Evolutionary conservation across 371 early-diverging fungal species (phyloP).

Genomic region (Mucor sp.): DNA sequence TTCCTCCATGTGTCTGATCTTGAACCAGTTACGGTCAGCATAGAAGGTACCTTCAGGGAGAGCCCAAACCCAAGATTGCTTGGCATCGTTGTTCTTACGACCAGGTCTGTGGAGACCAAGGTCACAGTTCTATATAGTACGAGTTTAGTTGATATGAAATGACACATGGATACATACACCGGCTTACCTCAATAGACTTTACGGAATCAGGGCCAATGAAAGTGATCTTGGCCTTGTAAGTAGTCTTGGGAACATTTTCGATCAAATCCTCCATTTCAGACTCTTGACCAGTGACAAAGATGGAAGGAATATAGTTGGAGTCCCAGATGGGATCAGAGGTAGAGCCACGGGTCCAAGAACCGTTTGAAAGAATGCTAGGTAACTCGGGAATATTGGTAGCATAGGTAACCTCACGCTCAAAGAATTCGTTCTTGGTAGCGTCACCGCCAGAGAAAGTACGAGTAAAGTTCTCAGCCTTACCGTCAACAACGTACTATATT

Average conservation of each 20-base stretch:
- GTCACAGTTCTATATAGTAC: constrained; percentile 16
- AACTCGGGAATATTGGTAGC: constrained; percentile 54
- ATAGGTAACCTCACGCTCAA: constrained; percentile 50
- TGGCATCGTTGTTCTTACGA: constrained; percentile 55
- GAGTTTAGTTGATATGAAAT: not conserved
- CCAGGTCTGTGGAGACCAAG: constrained; percentile 30
- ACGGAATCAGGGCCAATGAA: constrained; percentile 40
- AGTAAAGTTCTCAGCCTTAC: constrained; percentile 46
- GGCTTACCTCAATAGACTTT: constrained; percentile 19
- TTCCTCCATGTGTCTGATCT: constrained; percentile 58
- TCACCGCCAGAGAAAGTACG: constrained; percentile 40
- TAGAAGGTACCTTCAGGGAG: constrained; percentile 38
- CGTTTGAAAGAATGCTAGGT: constrained; percentile 49
- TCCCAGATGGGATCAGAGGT: constrained; percentile 48
- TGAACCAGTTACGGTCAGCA: constrained; percentile 53
- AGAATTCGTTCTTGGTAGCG: constrained; percentile 55
- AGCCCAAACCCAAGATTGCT: constrained; percentile 58
- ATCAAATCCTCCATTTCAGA: constrained; percentile 32
- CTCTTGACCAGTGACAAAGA: constrained; percentile 44
- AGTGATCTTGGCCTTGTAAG: constrained; percentile 35
- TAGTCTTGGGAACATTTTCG: constrained; percentile 20
- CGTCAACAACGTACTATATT: constrained; percentile 48
- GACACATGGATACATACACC: not conserved
- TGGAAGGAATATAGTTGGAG: constrained; percentile 56
- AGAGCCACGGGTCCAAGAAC: constrained; percentile 40